Evolutionary conservation across 371 early-diverging fungal genomes (phyloP), one percentile per base, ranked within the genome.

Genomic region (Mortierella sp.): DNA sequence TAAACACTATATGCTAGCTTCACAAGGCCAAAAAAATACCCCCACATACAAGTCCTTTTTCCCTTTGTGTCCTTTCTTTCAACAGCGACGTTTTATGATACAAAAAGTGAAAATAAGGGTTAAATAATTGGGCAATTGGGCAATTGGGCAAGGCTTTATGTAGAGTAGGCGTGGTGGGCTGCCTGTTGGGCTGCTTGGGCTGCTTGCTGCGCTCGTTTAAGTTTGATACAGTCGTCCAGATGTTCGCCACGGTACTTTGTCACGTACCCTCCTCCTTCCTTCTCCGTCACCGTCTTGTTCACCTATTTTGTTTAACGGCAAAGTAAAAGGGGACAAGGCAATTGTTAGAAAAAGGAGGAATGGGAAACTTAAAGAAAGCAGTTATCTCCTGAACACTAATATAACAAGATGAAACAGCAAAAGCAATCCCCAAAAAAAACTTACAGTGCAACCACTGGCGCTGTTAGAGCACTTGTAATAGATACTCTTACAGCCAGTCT

Each of bases 201-300:
- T 24, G 77, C 79, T 76, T 76, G 32, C 71, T 81, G 81, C 10
- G 80, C 80, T 29, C 81, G 71, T 72, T 78, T 80, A 46, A 81
- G 65, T 48, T 80, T 77, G 73, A 78, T 78, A 78, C 94, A 94
- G 32, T 92, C 93, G 21, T 84, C 79, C 32, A 94, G 78, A 84
- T 94, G 94, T 74, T 91, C 91, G 24, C 94, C 94, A 68, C 94
- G 87, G 77, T 92, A 92, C 81, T 94, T 94, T 80, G 93, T 94
- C 6, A 91, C 80, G 75, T 90, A 94, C 73, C 92, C 92, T 29
- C 91, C 92, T 51, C 90, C 90, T 71, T 92, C 93, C 74, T 90
- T 91, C 89, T 92, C 90, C 18, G 92, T 93, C n/a, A 93, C 93
- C 1, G 94, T 94, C 83, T 94, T 94, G 80, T 94, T 94, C 11